Percentiles rank a stretch among this genome's conserved stretches.
Evolutionary conservation across 306 rosid genomes (phyloP).

Genomic region (Corylus heterophylla): DNA sequence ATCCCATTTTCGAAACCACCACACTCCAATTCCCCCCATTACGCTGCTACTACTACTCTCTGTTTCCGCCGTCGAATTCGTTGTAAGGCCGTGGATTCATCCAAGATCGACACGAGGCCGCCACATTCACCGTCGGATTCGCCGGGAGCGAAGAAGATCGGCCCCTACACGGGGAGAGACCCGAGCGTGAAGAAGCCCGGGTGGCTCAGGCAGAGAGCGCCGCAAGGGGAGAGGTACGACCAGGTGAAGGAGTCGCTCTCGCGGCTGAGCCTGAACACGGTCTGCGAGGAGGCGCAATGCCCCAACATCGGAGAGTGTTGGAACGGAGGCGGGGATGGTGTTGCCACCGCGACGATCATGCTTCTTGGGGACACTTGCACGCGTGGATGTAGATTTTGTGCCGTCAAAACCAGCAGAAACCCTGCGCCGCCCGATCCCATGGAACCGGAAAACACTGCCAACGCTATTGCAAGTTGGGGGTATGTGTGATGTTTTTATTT

Average conservation of each 20-base stretch:
- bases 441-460: conserved; percentile 88
- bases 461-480: conserved; percentile 95
- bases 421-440: conserved; percentile 93
- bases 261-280: conserved; percentile 79
- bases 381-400: conserved; percentile 96
- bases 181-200: conserved; percentile 72
- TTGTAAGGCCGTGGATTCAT: conserved; percentile 47
- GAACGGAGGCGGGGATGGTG: conserved; percentile 97
- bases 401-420: conserved; percentile 87
- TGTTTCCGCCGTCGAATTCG: conserved; percentile 29
- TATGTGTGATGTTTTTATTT: conserved; percentile 13
- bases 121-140: conserved; percentile 16
- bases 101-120: conserved; percentile 8
- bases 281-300: conserved; percentile 93
- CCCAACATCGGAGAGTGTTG: conserved; percentile 99
- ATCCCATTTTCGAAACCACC: conserved; percentile 22
- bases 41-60: background rate
- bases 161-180: conserved; percentile 76
- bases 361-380: conserved; percentile 97
- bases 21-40: conserved; percentile 16
- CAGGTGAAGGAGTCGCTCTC: conserved; percentile 66
- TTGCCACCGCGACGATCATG: conserved; percentile 96
- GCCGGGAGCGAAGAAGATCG: conserved; percentile 36
- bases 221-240: conserved; percentile 65
- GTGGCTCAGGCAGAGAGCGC: conserved; percentile 88